phyloP scores from a whole-genome alignment of 257 asterid species.

The Solanum piurae region DNA sequence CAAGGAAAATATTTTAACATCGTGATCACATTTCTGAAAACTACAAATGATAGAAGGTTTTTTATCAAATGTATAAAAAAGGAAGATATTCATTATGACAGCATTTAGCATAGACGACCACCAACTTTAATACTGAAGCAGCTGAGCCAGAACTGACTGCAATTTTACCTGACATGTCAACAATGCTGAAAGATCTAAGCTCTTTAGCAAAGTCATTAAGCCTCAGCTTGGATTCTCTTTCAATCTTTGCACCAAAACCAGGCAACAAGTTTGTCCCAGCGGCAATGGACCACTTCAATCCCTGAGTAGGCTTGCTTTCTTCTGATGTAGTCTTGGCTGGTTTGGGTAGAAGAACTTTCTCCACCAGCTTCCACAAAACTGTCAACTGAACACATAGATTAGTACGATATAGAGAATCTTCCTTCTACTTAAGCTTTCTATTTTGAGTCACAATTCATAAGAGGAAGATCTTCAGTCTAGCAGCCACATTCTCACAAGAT shows the following conservation, averaged over 20 bases:
- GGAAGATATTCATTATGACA: background rate
- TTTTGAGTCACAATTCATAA: background rate
- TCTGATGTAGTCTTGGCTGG: conserved; percentile 33
- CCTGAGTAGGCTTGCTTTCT: conserved; percentile 47
- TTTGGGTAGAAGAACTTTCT: conserved; percentile 58
- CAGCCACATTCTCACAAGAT: background rate
- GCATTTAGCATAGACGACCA: background rate
- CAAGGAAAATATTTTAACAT: background rate
- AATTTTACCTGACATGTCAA: conserved; percentile 84
- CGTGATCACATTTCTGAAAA: background rate
- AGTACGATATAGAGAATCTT: conserved; percentile 41
- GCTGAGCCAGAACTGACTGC: conserved; percentile 1
- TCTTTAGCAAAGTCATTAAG: conserved; percentile 92
- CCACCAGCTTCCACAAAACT: conserved; percentile 96
- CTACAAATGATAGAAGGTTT: background rate
- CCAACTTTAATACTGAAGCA: background rate
- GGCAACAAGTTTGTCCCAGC: conserved; percentile 69
- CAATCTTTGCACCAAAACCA: conserved; percentile 50
- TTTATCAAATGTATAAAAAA: background rate
- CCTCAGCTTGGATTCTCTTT: conserved; percentile 67
- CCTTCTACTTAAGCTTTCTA: background rate
- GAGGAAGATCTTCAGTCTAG: background rate
- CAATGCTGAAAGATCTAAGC: conserved; percentile 60
- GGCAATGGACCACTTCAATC: conserved; percentile 71
- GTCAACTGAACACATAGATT: conserved; percentile 68